These are phyloP conservation scores for Globisporangium solare DNA, from an alignment of 352 stramenopile genomes.

Conservation along the genomic window DNA sequence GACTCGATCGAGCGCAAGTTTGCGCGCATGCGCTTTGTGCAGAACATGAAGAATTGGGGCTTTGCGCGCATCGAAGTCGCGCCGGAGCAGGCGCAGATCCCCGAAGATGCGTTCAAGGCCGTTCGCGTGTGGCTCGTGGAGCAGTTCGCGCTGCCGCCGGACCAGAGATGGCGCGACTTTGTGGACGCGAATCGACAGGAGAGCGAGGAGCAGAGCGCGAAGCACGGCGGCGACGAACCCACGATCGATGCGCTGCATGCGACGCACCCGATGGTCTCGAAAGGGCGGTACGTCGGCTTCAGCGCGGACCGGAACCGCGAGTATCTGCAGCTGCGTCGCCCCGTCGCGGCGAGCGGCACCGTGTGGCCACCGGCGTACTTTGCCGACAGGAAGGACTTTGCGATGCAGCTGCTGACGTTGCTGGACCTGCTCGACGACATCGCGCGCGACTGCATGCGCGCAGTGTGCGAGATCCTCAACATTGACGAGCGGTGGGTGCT, in stretches of 20 bases:
- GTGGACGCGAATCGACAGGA: conserved; percentile 37
- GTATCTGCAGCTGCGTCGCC: conserved; percentile 70
- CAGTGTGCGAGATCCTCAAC: conserved; percentile 66
- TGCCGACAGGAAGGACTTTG: conserved; percentile 42
- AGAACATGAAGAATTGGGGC: conserved; percentile 66
- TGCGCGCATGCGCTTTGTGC: conserved; percentile 51
- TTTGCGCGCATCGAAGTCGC: conserved; percentile 72
- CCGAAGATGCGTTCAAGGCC: conserved; percentile 39
- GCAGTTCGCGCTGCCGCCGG: conserved; percentile 42
- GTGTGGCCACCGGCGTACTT: conserved; percentile 78
- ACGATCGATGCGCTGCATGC: conserved; percentile 17
- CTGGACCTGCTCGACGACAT: conserved; percentile 61
- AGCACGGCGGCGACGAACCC: conserved; percentile 3
- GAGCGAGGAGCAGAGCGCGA: conserved; percentile 5
- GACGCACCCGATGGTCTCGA: conserved; percentile 46
- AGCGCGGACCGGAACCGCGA: conserved; percentile 66
- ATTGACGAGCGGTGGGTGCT: conserved; percentile 63
- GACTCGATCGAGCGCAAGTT: conserved; percentile 49
- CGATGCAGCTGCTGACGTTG: conserved; percentile 48
- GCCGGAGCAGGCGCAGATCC: conserved; percentile 53
- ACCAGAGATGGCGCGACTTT: conserved; percentile 62
- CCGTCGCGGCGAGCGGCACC: conserved; percentile 58
- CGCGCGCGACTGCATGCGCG: conserved; percentile 69
- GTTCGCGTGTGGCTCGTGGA: conserved; percentile 60
- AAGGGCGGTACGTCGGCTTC: conserved; percentile 72